Conservation (phyloP, 495 filamentous ascomycete species). For the Parmelia sp. region DNA sequence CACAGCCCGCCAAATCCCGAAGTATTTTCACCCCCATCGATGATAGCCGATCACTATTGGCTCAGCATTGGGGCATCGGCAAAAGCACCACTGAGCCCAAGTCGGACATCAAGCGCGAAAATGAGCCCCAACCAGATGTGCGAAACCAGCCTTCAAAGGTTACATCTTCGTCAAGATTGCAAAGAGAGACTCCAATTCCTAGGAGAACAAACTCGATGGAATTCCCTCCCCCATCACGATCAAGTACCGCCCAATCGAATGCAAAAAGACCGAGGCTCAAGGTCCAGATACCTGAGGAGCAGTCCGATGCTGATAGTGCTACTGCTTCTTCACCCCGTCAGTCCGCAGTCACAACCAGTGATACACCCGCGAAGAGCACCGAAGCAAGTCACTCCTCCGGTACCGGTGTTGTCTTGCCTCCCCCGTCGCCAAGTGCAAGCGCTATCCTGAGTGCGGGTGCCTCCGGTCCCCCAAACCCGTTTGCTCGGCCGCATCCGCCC, state of each 20-base stretch:
- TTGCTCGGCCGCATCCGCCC: slow-evolving; percentile 70
- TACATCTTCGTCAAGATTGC: slow-evolving; percentile 44
- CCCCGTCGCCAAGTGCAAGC: slow-evolving; percentile 83
- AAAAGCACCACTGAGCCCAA: slow-evolving; percentile 43
- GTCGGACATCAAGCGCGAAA: slow-evolving; percentile 38
- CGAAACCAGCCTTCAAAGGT: slow-evolving; percentile 27
- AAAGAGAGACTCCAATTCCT: slow-evolving; percentile 34
- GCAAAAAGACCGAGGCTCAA: slow-evolving; percentile 74
- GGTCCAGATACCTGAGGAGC: slow-evolving; percentile 90
- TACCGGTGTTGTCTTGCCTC: slow-evolving; percentile 67
- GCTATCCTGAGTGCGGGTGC: slow-evolving; percentile 86
- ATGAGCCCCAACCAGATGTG: slow-evolving; percentile 37
- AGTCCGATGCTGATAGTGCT: slow-evolving; percentile 73
- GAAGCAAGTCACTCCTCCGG: slow-evolving; percentile 55
- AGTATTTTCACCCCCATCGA: slow-evolving; percentile 98
- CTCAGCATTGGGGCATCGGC: slow-evolving; percentile 68
- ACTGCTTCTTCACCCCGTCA: slow-evolving; percentile 70
- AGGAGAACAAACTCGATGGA: slow-evolving; percentile 51
- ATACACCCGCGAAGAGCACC: slow-evolving; percentile 33
- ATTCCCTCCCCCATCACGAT: slow-evolving; percentile 66
- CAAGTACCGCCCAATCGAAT: slow-evolving; percentile 57
- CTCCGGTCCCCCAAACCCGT: slow-evolving; percentile 88
- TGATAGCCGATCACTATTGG: slow-evolving; percentile 80
- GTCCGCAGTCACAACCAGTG: slow-evolving; percentile 50
- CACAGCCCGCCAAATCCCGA: slow-evolving; percentile 71